Conservation (phyloP, 1,139 yeast genomes). For the Protomyces lactucae-debilis region DNA sequence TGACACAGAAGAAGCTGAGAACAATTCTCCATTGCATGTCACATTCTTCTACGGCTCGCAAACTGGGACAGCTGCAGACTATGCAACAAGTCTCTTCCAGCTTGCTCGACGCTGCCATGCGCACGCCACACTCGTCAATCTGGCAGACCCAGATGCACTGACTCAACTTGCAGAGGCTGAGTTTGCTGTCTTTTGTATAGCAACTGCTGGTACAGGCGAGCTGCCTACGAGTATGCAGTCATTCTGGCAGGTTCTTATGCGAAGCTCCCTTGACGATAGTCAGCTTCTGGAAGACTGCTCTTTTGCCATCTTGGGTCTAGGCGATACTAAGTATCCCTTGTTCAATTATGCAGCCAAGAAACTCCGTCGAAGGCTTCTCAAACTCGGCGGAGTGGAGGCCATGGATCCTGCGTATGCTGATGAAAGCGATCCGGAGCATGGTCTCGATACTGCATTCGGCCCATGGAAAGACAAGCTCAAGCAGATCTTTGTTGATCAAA, state of each 20-base stretch:
- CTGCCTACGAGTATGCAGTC: constrained; percentile 68
- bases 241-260: constrained; percentile 69
- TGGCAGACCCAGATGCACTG: constrained; percentile 62
- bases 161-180: constrained; percentile 47
- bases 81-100: constrained; percentile 61
- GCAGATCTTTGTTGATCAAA: constrained; percentile 33
- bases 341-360: constrained; percentile 76
- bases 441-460: constrained; percentile 51
- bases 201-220: constrained; percentile 96
- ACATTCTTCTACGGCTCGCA: constrained; percentile 76
- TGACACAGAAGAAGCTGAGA: no score
- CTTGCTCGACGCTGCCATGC: constrained; percentile 52
- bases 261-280: constrained; percentile 56
- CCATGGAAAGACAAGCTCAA: constrained; percentile 34
- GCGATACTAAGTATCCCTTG: constrained; percentile 88
- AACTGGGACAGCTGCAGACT: constrained; percentile 87
- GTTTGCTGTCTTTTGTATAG: constrained; percentile 62
- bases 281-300: constrained; percentile 54
- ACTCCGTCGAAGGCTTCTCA: constrained; percentile 67
- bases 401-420: constrained; percentile 81
- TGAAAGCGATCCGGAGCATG: constrained; percentile 65
- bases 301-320: constrained; percentile 78
- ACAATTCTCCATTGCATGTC: background rate
- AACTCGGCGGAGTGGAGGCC: constrained; percentile 74
- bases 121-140: constrained; percentile 49